Conservation (phyloP, 352 stramenopile genomes). For the Pythium utonaiense region DNA sequence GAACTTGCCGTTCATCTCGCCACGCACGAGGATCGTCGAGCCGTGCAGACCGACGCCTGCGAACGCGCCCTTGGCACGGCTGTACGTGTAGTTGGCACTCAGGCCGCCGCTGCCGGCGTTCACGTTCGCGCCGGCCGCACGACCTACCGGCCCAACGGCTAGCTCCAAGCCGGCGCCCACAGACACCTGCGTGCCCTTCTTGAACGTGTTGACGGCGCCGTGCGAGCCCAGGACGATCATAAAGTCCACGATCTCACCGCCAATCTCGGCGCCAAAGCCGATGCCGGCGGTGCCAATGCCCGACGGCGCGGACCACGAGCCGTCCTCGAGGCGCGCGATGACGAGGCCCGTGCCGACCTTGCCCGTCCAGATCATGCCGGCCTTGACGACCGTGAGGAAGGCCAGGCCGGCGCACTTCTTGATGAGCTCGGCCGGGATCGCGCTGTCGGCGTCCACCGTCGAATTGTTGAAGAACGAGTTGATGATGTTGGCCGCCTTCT, state of each 20-base stretch:
- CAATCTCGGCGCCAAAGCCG: constrained; percentile 80
- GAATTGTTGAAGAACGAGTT: constrained; percentile 82
- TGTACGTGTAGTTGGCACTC: constrained; percentile 86
- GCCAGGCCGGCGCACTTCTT: constrained; percentile 68
- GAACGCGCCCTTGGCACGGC: constrained; percentile 77
- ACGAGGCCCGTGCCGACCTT: constrained; percentile 85
- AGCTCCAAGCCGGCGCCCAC: constrained; percentile 76
- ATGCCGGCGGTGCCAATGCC: constrained; percentile 79
- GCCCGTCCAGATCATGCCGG: constrained; percentile 79
- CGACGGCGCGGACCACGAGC: constrained; percentile 79
- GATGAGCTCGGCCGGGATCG: constrained; percentile 81
- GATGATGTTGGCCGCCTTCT: constrained; percentile 79
- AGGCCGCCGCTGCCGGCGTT: constrained; percentile 77
- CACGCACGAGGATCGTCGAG: constrained; percentile 79
- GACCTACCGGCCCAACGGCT: constrained; percentile 67
- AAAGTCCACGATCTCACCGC: constrained; percentile 86
- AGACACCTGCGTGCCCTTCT: constrained; percentile 78
- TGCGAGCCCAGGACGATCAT: constrained; percentile 84
- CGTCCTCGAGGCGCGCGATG: constrained; percentile 71
- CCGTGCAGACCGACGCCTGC: constrained; percentile 75
- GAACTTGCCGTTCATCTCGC: constrained; percentile 83
- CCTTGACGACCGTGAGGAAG: constrained; percentile 87
- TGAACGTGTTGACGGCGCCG: constrained; percentile 76
- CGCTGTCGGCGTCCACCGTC: constrained; percentile 59
- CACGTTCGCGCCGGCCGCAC: constrained; percentile 60